Evolutionary conservation across 768 basidiomycete genomes (phyloP).

Genomic region (Leucogyrophana mollusca): DNA sequence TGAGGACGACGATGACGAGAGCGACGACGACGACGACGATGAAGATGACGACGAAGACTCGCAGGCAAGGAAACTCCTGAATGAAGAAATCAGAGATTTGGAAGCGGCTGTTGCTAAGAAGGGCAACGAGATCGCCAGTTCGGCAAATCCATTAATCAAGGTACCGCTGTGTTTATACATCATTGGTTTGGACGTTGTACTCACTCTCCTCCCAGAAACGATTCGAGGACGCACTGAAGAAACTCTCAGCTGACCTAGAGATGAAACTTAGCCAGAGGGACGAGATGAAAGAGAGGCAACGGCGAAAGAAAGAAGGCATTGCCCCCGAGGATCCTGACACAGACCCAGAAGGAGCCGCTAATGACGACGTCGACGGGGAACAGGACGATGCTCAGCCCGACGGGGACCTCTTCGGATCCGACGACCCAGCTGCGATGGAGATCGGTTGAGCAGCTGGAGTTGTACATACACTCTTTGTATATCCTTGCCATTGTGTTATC

Average conservation of each 20-base stretch:
- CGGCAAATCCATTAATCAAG: conserved; percentile 85
- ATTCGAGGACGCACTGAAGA: conserved; percentile 90
- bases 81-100: conserved; percentile 87
- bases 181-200: neutral
- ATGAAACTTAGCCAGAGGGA: conserved; percentile 80
- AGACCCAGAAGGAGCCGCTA: conserved; percentile 36
- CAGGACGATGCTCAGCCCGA: conserved; percentile 18
- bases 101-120: conserved; percentile 89
- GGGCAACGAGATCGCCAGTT: conserved; percentile 75
- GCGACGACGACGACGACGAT: conserved; percentile 53
- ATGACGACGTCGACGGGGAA: conserved; percentile 33
- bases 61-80: conserved; percentile 76
- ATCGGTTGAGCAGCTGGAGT: conserved; percentile 20
- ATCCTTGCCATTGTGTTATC: neutral
- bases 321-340: conserved; percentile 36
- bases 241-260: conserved; percentile 82
- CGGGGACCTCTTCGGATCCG: conserved; percentile 47
- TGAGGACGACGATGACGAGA: conserved; percentile 68
- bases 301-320: conserved; percentile 69
- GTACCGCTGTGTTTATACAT: conserved; percentile 34
- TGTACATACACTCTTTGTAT: neutral
- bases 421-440: conserved; percentile 37
- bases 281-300: conserved; percentile 73
- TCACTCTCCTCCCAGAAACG: conserved; percentile 58
- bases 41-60: conserved; percentile 82